Evolutionary conservation across 139 green algal genomes (phyloP).

Genomic region (Astrephomene gubernaculifera): DNA sequence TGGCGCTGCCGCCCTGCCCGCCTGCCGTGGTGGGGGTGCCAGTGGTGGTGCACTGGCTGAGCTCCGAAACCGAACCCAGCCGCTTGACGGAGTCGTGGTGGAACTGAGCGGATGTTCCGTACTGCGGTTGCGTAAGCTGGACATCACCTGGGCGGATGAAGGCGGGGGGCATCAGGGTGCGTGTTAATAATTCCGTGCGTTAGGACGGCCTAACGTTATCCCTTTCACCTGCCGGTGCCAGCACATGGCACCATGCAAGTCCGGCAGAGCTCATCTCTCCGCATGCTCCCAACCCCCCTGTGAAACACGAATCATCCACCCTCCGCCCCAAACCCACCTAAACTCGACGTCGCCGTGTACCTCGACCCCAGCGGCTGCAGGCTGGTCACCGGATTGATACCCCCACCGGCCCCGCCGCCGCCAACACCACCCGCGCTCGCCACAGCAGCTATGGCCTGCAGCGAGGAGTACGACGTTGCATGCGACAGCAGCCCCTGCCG

Average conservation of each 20-base stretch:
- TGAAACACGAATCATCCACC: too few species aligned
- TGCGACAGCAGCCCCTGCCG: conserved; percentile 43
- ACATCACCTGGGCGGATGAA: too few species aligned
- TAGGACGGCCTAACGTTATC: too few species aligned
- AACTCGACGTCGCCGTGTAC: background rate
- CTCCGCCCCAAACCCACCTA: background rate
- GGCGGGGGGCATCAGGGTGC: too few species aligned
- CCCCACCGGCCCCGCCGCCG: background rate
- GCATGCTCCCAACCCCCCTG: too few species aligned
- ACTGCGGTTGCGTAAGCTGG: too few species aligned
- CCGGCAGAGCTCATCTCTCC: too few species aligned
- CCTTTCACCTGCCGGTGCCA: too few species aligned
- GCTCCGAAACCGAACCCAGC: background rate
- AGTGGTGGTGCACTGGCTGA: too few species aligned
- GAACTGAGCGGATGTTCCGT: background rate
- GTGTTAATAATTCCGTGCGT: too few species aligned
- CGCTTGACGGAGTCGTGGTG: background rate
- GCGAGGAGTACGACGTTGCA: background rate
- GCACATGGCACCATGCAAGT: too few species aligned
- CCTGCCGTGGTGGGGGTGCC: background rate
- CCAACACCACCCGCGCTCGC: background rate
- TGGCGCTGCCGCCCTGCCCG: background rate
- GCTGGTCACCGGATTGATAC: background rate
- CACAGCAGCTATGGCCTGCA: background rate
- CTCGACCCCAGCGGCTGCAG: background rate